Conservation (phyloP, 1,284 basidiomycete species). For the Baeospora myosura region DNA sequence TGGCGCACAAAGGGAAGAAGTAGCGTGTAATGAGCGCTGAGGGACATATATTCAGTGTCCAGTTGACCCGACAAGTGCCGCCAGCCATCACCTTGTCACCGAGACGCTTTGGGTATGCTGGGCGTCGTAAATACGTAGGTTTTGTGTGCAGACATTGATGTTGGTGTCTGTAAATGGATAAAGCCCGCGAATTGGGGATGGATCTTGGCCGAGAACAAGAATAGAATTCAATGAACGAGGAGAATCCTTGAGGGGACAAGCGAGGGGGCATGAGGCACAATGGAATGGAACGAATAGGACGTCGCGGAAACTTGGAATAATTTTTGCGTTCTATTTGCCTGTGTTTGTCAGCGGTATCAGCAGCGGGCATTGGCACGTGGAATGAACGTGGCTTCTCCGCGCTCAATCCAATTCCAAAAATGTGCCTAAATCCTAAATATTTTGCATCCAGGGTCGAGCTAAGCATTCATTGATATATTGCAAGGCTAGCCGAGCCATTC, state of each 20-base stretch:
- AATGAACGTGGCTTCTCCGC: too few species aligned
- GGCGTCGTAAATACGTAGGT: constrained; percentile 12
- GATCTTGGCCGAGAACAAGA: constrained; percentile 37
- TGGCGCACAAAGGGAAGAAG: constrained; percentile 44
- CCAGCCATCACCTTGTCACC: constrained; percentile 25
- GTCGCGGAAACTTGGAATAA: not conserved
- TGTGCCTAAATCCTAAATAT: too few species aligned
- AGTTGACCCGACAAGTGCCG: not conserved
- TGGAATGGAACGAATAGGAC: too few species aligned
- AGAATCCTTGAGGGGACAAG: constrained; percentile 39
- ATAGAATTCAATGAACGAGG: constrained; percentile 52
- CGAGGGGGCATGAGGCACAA: constrained; percentile 35
- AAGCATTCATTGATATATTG: too few species aligned
- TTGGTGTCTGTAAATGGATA: constrained; percentile 31
- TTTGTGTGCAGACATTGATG: constrained; percentile 27
- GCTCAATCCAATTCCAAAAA: too few species aligned
- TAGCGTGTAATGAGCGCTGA: constrained; percentile 74
- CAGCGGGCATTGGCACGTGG: too few species aligned
- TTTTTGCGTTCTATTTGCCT: not conserved
- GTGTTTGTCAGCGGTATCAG: too few species aligned
- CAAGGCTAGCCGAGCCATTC: too few species aligned
- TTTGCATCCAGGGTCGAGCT: too few species aligned
- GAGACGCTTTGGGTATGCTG: constrained; percentile 17
- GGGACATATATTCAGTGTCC: constrained; percentile 8
- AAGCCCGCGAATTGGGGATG: constrained; percentile 27